Percentiles rank a stretch among this genome's conserved stretches.
Evolutionary conservation across 768 basidiomycete genomes (phyloP).

Genomic region (Artomyces pyxidatus): DNA sequence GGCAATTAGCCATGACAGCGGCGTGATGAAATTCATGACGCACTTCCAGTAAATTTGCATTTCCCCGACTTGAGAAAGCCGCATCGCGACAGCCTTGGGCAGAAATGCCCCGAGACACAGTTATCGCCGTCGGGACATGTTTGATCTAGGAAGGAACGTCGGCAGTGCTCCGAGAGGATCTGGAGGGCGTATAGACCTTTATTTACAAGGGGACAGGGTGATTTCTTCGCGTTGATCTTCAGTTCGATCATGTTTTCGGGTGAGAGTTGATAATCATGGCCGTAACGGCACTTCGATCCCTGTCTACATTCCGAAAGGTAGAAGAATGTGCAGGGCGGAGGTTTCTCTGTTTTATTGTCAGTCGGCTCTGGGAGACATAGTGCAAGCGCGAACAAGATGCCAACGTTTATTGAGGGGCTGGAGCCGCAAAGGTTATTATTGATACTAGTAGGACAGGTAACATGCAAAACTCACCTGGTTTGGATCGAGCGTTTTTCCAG

Average conservation of each 20-base stretch:
- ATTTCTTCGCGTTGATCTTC: conserved; percentile 25
- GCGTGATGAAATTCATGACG: neutral
- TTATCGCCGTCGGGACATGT: conserved; percentile 21
- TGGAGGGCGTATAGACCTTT: conserved; percentile 17
- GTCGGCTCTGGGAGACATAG: neutral
- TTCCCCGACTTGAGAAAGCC: neutral
- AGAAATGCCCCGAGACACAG: conserved; percentile 30
- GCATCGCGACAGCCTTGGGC: conserved; percentile 30
- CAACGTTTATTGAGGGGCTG: neutral
- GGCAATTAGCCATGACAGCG: neutral
- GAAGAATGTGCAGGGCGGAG: conserved; percentile 31
- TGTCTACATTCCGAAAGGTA: conserved; percentile 26
- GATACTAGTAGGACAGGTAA: conserved; percentile 2
- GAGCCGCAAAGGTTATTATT: neutral
- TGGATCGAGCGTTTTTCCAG: conserved; percentile 2
- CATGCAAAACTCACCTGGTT: conserved; percentile 1
- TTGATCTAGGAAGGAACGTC: conserved; percentile 10
- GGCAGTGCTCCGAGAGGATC: neutral
- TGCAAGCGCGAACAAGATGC: neutral
- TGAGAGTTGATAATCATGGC: conserved; percentile 26
- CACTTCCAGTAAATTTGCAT: conserved; percentile 1
- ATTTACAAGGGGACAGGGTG: conserved; percentile 26
- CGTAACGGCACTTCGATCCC: conserved; percentile 26
- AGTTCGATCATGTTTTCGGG: conserved; percentile 24
- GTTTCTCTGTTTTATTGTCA: conserved; percentile 21